Evolutionary conservation across 768 basidiomycete genomes (phyloP).

Genomic region (Suillus subaureus): DNA sequence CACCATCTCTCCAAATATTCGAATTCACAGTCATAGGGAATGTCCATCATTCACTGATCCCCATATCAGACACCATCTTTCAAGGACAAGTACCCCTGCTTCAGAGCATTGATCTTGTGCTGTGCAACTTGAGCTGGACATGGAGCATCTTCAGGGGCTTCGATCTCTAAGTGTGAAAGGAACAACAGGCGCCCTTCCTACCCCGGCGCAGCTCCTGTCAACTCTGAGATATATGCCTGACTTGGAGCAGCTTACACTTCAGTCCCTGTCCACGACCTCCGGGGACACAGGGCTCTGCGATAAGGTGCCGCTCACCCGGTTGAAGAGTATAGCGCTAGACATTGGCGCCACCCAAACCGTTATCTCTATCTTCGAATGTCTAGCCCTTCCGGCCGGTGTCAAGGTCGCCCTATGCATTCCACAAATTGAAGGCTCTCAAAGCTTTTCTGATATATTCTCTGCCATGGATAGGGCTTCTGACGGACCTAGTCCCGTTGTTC

Average conservation of each 20-base stretch:
- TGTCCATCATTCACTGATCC: conserved; percentile 21
- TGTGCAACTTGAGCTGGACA: conserved; percentile 36
- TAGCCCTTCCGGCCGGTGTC: neutral
- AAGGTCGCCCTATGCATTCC: neutral
- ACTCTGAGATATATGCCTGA: conserved; percentile 34
- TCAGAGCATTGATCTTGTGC: conserved; percentile 31
- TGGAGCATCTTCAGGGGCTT: conserved; percentile 37
- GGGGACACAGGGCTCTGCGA: neutral
- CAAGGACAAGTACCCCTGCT: conserved; percentile 33
- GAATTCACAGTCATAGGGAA: conserved; percentile 14
- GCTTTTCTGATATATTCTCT: neutral
- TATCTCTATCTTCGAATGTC: neutral
- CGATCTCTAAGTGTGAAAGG: conserved; percentile 35
- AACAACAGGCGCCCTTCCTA: conserved; percentile 11
- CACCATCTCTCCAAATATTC: conserved; percentile 8
- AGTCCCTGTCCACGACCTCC: no score
- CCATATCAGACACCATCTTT: conserved; percentile 32
- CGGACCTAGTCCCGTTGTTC: neutral
- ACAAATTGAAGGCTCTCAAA: neutral
- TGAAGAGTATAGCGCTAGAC: neutral
- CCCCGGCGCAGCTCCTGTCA: conserved; percentile 30
- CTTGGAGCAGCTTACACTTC: conserved; percentile 14
- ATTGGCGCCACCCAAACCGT: no score
- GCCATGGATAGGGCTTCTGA: neutral
- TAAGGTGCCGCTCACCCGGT: neutral